Base-by-base conservation (phyloP, 2,329 filamentous ascomycete genomes). In the Penicillium sp. region DNA sequence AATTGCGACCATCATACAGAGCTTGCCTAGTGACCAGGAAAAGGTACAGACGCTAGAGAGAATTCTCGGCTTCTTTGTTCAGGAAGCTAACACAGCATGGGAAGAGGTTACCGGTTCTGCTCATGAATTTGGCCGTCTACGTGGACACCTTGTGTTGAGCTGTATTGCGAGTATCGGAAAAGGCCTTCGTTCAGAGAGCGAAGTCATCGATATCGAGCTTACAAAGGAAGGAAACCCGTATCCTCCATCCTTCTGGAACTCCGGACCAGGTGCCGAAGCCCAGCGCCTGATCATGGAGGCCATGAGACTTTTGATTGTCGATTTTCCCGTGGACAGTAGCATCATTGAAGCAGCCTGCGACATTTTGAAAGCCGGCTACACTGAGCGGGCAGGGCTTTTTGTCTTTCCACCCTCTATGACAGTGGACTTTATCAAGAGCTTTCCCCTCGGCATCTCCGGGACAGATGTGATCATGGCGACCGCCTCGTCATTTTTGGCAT, bases 271-370 rank as follows among this genome's bases (percentile, higher is more conserved):
- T 0, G 64, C 65, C 49, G 58, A 62, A 19, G 62, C 70, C 7
- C 75, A 77, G 58, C 68, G 64, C 29, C 57, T 73, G 41, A 72
- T 77, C 25, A 73, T 79, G 66, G 69, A 77, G 58, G 73, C 73
- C 25, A 69, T 79, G 64, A 68, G 75, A 31, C 68, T 74, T 25
- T 66, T 79, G n/a, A 68, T 77, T 48, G 70, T 70, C 31, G 69
- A 73, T 25, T 78, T 78, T 38, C 71, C 73, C 8, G 63, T 72
- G 33, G 77, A 79, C 51, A 70, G 69, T 47, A 67, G 69, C n/a
- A 75, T 79, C 10, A 74, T 79, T 21, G 77, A 79, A 65, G 74
- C 76, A 7, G 72, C 76, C 8, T 80, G 77, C 61, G 77, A 79
- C 49, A 75, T 80, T 21, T 63, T 80, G 38, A 78, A 75, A 60